A percentile compares a stretch with the other conserved stretches of the same genome.
phyloP scores from a whole-genome alignment of 306 rosid species.

The Quercus dentata region DNA sequence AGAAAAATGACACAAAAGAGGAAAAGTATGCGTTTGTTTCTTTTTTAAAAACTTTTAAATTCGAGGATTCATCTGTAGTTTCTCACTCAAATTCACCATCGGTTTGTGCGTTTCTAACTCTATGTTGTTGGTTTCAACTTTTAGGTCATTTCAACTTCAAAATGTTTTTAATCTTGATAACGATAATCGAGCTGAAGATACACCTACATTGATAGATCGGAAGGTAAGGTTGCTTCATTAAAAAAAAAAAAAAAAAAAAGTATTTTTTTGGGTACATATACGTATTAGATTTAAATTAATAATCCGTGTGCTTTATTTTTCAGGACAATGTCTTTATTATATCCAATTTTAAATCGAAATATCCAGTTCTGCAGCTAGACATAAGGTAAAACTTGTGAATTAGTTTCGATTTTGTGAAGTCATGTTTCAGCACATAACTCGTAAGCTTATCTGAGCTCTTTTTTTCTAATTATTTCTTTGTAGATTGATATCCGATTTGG shows the following conservation, averaged over 20 bases:
- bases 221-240: slow-evolving; percentile 54
- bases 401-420: background rate
- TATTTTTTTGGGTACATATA: slow-evolving; percentile 1
- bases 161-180: slow-evolving; percentile 75
- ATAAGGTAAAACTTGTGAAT: slow-evolving; percentile 50
- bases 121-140: slow-evolving; percentile 20
- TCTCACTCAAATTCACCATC: slow-evolving; percentile 8
- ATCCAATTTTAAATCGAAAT: slow-evolving; percentile 90
- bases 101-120: background rate
- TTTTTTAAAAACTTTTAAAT: background rate
- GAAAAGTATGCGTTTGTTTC: slow-evolving; percentile 63
- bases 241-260: background rate
- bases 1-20: slow-evolving; percentile 95
- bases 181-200: slow-evolving; percentile 85
- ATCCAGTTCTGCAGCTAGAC: slow-evolving; percentile 89
- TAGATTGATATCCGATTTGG: slow-evolving; percentile 95
- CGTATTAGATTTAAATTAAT: background rate
- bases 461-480: slow-evolving; percentile 20
- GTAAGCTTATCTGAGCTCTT: slow-evolving; percentile 14
- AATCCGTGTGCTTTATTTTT: slow-evolving; percentile 14
- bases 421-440: background rate
- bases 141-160: slow-evolving; percentile 76
- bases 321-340: slow-evolving; percentile 96
- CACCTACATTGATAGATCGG: slow-evolving; percentile 92
- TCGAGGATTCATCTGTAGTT: slow-evolving; percentile 11